Percentiles rank a stretch among this genome's conserved stretches.
Evolutionary conservation across 2,329 filamentous ascomycete genomes (phyloP).

Genomic region (Iodosphaeria phyllophila): DNA sequence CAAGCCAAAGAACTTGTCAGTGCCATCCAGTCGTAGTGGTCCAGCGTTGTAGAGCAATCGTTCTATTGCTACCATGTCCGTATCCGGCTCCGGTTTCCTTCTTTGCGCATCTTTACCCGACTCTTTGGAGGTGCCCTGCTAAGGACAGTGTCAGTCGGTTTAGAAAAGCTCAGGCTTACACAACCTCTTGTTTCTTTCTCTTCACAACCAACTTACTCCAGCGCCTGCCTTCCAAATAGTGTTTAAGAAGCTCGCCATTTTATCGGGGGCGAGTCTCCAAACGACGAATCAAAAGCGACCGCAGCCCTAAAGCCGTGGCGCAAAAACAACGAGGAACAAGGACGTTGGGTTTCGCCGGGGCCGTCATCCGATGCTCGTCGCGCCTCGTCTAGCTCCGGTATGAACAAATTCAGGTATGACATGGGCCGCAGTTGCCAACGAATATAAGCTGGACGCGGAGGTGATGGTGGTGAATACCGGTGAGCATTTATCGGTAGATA

Average conservation of each 20-base stretch:
- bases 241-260: conserved; percentile 3
- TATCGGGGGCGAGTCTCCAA: too few relatives aligned
- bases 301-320: too few relatives aligned
- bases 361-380: too few relatives aligned
- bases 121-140: conserved; percentile 23
- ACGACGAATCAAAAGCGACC: too few relatives aligned
- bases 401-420: too few relatives aligned
- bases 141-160: conserved; percentile 9
- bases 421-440: too few relatives aligned
- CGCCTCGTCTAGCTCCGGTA: too few relatives aligned
- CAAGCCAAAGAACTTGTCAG: conserved; percentile 94
- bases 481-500: too few relatives aligned
- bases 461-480: too few relatives aligned
- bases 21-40: conserved; percentile 67
- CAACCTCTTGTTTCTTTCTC: neutral
- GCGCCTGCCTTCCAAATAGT: conserved; percentile 3
- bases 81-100: conserved; percentile 37
- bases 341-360: too few relatives aligned
- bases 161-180: neutral
- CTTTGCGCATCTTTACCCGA: conserved; percentile 25
- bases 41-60: conserved; percentile 71
- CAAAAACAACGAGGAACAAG: too few relatives aligned
- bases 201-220: conserved; percentile 1
- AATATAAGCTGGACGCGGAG: too few relatives aligned
- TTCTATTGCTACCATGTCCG: conserved; percentile 42